Evolutionary conservation across 164 flowering plant genomes (phyloP).

Genomic region (Kingdonia uniflora): DNA sequence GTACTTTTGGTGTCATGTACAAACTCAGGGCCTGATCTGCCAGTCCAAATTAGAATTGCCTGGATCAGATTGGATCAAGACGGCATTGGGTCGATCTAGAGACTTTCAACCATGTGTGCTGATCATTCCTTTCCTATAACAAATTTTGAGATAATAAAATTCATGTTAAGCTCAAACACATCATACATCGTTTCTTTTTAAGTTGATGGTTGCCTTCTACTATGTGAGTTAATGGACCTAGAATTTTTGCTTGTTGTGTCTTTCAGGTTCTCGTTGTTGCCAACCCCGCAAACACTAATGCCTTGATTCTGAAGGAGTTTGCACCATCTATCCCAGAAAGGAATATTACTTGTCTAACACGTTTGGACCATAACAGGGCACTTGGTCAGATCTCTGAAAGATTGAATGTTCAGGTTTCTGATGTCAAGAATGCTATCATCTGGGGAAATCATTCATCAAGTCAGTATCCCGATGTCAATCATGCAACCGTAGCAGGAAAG

Average conservation of each 20-base stretch:
- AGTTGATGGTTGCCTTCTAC: too few species aligned
- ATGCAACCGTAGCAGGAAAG: constrained; percentile 86
- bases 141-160: too few species aligned
- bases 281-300: constrained; percentile 99
- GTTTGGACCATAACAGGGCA: constrained; percentile 98
- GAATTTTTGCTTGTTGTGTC: constrained; percentile 1
- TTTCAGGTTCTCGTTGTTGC: constrained; percentile 95
- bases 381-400: constrained; percentile 95
- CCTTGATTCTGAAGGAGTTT: constrained; percentile 93
- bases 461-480: constrained; percentile 50
- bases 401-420: constrained; percentile 75
- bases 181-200: too few species aligned
- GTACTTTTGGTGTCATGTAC: too few species aligned
- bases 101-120: too few species aligned
- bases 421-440: constrained; percentile 91
- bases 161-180: too few species aligned
- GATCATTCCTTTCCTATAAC: too few species aligned
- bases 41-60: too few species aligned
- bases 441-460: constrained; percentile 99
- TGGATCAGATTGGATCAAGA: too few species aligned
- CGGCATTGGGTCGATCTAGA: too few species aligned
- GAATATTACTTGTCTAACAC: constrained; percentile 85
- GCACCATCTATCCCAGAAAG: constrained; percentile 55
- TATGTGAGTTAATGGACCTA: too few species aligned
- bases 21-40: too few species aligned